Percentiles rank a stretch among this genome's conserved stretches.
phyloP scores from a whole-genome alignment of 345 rosid genomes.

The Firmiana major region DNA sequence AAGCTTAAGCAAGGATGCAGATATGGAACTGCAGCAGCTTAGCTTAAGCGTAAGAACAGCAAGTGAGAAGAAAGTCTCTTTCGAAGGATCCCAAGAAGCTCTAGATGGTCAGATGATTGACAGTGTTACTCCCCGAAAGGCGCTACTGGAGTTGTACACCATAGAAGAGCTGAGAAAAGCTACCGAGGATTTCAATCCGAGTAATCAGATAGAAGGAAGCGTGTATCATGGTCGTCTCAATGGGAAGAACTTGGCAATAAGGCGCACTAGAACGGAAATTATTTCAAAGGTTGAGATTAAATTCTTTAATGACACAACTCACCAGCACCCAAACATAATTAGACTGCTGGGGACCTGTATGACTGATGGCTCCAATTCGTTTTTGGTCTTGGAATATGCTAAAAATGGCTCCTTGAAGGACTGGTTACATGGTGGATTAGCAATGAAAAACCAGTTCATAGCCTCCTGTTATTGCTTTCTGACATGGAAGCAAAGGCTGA shows the following conservation, averaged over 20 bases:
- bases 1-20: constrained; percentile 22
- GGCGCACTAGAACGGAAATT: constrained; percentile 30
- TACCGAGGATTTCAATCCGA: constrained; percentile 65
- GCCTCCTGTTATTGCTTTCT: constrained; percentile 84
- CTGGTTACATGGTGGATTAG: constrained; percentile 90
- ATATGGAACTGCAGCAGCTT: constrained; percentile 67
- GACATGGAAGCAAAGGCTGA: constrained; percentile 84
- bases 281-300: constrained; percentile 47
- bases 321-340: constrained; percentile 66
- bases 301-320: constrained; percentile 52
- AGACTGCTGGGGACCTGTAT: constrained; percentile 68
- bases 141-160: constrained; percentile 48
- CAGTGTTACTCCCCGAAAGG: constrained; percentile 38
- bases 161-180: constrained; percentile 67
- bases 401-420: constrained; percentile 87
- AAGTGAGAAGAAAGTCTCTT: constrained; percentile 79
- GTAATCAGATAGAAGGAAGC: constrained; percentile 72
- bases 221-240: constrained; percentile 74
- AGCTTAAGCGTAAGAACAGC: constrained; percentile 70
- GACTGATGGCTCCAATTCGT: constrained; percentile 39
- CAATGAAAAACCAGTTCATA: constrained; percentile 90
- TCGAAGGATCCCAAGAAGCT: constrained; percentile 64
- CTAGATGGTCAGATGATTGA: constrained; percentile 39
- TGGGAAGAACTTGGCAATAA: constrained; percentile 74
- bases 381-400: constrained; percentile 74